Percentiles rank a stretch among this genome's conserved stretches.
Evolutionary conservation across 805 yeast species (phyloP).

Genomic region (Pichia rugopelliculosa): DNA sequence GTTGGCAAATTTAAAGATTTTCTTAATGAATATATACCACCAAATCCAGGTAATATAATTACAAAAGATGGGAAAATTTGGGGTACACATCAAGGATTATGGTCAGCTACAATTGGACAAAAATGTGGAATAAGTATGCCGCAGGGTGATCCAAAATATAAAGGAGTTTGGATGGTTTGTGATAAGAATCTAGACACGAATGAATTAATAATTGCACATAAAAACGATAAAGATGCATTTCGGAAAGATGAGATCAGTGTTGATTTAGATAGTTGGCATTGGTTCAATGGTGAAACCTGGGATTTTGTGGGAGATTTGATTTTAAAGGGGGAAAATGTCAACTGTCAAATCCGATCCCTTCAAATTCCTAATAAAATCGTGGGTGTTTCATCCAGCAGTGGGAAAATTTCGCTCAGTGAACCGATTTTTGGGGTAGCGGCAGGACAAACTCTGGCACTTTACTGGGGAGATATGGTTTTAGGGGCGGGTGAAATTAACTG

Average conservation of each 20-base stretch:
- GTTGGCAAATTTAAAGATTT: constrained; percentile 60
- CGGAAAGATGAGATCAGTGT: constrained; percentile 39
- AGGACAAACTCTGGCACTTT: constrained; percentile 80
- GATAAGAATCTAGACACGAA: constrained; percentile 59
- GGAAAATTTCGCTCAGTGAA: constrained; percentile 35
- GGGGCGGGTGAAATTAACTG: constrained; percentile 48
- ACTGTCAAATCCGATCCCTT: constrained; percentile 66
- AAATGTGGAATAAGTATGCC: constrained; percentile 76
- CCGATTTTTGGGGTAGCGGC: constrained; percentile 73
- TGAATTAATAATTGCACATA: constrained; percentile 73
- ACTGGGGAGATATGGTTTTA: constrained; percentile 55
- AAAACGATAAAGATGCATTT: constrained; percentile 51
- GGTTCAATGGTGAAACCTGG: constrained; percentile 32
- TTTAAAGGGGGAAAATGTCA: constrained; percentile 24
- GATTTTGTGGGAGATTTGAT: neutral
- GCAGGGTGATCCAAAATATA: constrained; percentile 68
- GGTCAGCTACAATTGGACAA: constrained; percentile 97
- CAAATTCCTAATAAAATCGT: constrained; percentile 44
- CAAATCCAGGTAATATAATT: constrained; percentile 72
- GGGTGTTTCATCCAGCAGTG: constrained; percentile 6
- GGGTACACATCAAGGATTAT: constrained; percentile 80
- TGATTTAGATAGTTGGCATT: constrained; percentile 33
- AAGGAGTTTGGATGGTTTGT: constrained; percentile 83
- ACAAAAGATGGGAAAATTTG: constrained; percentile 66
- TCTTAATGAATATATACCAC: constrained; percentile 62